A percentile compares a stretch with the other conserved stretches of the same genome.
Evolutionary conservation across 2,329 filamentous ascomycete genomes (phyloP).

Genomic region (Xylaria sp.): DNA sequence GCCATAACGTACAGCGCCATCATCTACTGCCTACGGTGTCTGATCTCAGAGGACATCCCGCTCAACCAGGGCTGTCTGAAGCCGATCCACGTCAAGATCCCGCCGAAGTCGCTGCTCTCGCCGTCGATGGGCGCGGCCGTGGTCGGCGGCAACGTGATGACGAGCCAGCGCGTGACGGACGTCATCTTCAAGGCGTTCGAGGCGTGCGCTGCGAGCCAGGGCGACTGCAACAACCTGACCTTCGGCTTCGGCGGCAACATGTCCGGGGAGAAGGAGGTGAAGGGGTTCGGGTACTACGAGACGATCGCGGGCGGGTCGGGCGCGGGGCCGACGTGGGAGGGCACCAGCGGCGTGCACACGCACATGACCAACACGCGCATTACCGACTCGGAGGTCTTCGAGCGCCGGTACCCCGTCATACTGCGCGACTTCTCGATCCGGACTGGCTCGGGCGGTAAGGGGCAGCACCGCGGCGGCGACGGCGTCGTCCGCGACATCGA

Average conservation of each 20-base stretch:
- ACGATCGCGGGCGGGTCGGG: constrained; percentile 80
- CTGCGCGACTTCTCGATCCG: constrained; percentile 73
- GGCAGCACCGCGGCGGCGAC: constrained; percentile 73
- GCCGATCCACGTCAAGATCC: constrained; percentile 76
- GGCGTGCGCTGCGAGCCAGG: constrained; percentile 78
- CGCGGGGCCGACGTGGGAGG: constrained; percentile 75
- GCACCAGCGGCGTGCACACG: constrained; percentile 75
- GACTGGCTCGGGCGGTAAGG: constrained; percentile 67
- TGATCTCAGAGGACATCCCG: constrained; percentile 80
- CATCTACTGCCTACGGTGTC: constrained; percentile 80
- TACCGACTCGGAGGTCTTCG: constrained; percentile 78
- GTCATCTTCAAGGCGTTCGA: constrained; percentile 80
- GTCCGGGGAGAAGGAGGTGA: constrained; percentile 63
- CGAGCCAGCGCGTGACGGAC: constrained; percentile 79
- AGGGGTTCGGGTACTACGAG: constrained; percentile 83
- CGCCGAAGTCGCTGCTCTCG: constrained; percentile 74
- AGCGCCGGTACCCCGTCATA: constrained; percentile 77
- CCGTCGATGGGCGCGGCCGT: constrained; percentile 79
- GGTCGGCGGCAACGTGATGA: constrained; percentile 81
- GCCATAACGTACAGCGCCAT: constrained; percentile 82
- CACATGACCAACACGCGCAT: constrained; percentile 85
- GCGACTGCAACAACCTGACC: constrained; percentile 81
- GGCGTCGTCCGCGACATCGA: constrained; percentile 79
- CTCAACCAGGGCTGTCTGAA: constrained; percentile 82
- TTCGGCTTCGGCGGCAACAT: constrained; percentile 78